These are phyloP conservation scores for Penicillium sp. DNA, from an alignment of 2,329 filamentous ascomycete genomes.

Conservation along the genomic window DNA sequence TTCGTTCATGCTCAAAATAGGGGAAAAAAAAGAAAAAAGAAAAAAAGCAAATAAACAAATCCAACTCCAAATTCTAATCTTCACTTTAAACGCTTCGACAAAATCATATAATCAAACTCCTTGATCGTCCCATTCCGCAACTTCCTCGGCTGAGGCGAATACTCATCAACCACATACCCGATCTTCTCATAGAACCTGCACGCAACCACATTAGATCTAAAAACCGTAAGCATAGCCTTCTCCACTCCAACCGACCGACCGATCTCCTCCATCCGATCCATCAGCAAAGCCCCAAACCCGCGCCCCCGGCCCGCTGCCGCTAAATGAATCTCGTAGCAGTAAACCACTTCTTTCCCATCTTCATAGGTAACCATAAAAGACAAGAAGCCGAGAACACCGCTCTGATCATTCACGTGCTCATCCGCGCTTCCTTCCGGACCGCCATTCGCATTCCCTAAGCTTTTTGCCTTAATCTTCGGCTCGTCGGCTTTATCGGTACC, in stretches of 20 bases:
- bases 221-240: slow-evolving; percentile 64
- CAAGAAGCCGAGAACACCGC: slow-evolving; percentile 43
- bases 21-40: no score
- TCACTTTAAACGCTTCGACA: slow-evolving; percentile 48
- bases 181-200: slow-evolving; percentile 51
- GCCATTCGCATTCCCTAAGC: not conserved
- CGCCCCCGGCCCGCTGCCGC: slow-evolving; percentile 42
- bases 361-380: slow-evolving; percentile 61
- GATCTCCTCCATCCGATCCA: slow-evolving; percentile 50
- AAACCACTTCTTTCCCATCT: slow-evolving; percentile 57
- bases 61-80: not conserved
- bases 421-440: not conserved
- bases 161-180: slow-evolving; percentile 55
- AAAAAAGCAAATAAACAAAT: not conserved
- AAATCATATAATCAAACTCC: slow-evolving; percentile 53
- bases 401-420: not conserved
- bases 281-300: slow-evolving; percentile 55
- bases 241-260: slow-evolving; percentile 48
- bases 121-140: slow-evolving; percentile 52
- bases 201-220: slow-evolving; percentile 52
- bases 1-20: not conserved
- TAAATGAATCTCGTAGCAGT: slow-evolving; percentile 65
- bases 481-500: not conserved
- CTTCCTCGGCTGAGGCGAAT: slow-evolving; percentile 51
- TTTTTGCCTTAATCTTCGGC: not conserved